Evolutionary conservation across 1,139 yeast species (phyloP), one percentile per base, ranked within the genome.

Genomic region (Kluyveromyces sp.): DNA sequence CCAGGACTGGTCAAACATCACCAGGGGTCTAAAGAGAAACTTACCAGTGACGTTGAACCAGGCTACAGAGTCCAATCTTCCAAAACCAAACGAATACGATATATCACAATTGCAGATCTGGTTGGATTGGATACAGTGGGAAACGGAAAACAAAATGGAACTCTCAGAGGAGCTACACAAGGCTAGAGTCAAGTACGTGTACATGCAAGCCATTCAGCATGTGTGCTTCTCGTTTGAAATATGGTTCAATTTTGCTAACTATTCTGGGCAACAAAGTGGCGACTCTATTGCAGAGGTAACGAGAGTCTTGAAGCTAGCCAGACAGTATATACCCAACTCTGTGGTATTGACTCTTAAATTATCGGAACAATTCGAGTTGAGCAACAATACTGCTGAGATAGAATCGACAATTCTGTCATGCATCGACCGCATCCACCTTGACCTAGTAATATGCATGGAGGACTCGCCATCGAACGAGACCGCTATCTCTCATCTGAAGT

Each of bases 101-200:
- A 47, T 63, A 37, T 56, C 70, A 49, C 83, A 79, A 50, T 51
- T 78, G 31, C 59, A 67, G 4, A 66, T 73, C 36, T 89, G 96
- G 95, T 67, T 73, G 45, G 69, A 72, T 34, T 88, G 97, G 96
- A 73, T 89, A 35, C 74, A 73, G 15, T 84, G 94, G 78, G 98
- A 92, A 61, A 75, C 74, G 55, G 69, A 71, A 45, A 90, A 92
- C 64, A 82, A 81, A 39, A 64, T 90, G 53, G 80, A 78, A 40
- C 65, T 84, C 26, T 71, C 74, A 30, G 79, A 77, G 35, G 71
- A 72, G 7, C 61, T 68, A 4, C 65, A 81, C 29, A 70, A 73
- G 36, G 72, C 73, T 44, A 74, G 98, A 57, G 71, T 89, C n/a
- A 77, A 76, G 46, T 86, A 81, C 62, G 86, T 83, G 27, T 87